Evolutionary conservation across 768 basidiomycete species (phyloP), one percentile per base, ranked within the genome.

Genomic region (Polyporus arcularius): DNA sequence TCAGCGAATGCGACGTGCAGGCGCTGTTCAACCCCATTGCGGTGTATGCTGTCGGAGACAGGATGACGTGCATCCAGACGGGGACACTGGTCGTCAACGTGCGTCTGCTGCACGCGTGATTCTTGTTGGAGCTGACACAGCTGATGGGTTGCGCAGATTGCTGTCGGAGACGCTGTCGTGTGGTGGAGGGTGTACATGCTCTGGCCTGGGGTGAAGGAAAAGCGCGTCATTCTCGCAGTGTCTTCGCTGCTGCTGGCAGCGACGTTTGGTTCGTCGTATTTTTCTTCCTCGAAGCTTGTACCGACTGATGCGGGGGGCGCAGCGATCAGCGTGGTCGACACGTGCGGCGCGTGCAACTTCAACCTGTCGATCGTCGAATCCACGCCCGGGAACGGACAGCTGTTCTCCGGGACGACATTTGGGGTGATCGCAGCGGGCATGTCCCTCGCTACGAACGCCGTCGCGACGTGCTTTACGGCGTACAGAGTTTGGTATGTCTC

Each of bases 101-200:
- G 18, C 12, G 45, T 46, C 14, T 26, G 21, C 21, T 26, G 21
- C 21, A 26, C 21, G 21, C 21, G 21, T 26, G 21, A 26, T 26
- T 26, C 21, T 26, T 26, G 21, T 26, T 41, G 40, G 16, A 41
- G 16, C 40, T 41, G 40, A 41, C 40, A 10, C 11, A 41, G 9
- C 11, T 18, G 12, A n/a, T 26, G 21, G 21, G 21, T 1, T 26
- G 5, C 9, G 18, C 30, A 54, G 53, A 43, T 54, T 8, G 8
- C 43, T 15, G 40, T 54, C 12, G 53, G 53, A 7, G 53, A 54
- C 26, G 40, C 32, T 4, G 28, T 54, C 53, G 53, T 54, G 35
- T 54, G 53, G 40, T 54, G 53, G 53, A n/a, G 53, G 11, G 53
- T 41, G 26, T 26, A 12, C 31, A 28, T 55, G 26, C 26, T 55